phyloP scores from a whole-genome alignment of 805 yeast genomes.

The Hanseniaspora mollemarum region DNA sequence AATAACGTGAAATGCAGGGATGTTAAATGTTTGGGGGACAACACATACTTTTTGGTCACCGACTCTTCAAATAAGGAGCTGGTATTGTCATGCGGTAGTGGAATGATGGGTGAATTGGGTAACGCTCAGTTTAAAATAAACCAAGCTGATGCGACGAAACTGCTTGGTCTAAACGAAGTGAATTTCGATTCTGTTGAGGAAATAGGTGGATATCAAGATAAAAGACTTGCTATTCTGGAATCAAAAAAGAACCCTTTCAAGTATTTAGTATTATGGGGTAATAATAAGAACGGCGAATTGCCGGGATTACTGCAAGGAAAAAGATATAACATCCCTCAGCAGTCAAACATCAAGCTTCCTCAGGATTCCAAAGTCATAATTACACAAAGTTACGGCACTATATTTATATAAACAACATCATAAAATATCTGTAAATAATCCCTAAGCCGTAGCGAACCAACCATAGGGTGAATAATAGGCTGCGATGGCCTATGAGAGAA shows the following conservation, averaged over 20 bases:
- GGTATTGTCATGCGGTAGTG: conserved; percentile 66
- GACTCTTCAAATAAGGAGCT: conserved; percentile 23
- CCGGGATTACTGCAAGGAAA: conserved; percentile 44
- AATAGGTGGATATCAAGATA: conserved; percentile 37
- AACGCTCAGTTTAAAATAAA: conserved; percentile 64
- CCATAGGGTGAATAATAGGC: too few species aligned
- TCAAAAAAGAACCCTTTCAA: conserved; percentile 46
- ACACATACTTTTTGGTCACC: conserved; percentile 42
- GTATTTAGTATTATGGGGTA: conserved; percentile 64
- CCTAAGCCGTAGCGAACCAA: too few species aligned
- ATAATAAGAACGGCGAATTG: conserved; percentile 36
- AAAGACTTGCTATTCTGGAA: conserved; percentile 39
- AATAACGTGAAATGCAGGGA: conserved; percentile 37
- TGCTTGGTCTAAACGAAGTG: conserved; percentile 24
- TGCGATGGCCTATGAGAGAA: too few species aligned
- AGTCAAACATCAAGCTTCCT: conserved; percentile 1
- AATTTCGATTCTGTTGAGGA: conserved; percentile 31
- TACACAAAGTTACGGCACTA: conserved; percentile 7
- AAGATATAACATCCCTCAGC: conserved; percentile 27
- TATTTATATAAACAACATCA: neutral
- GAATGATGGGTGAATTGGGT: conserved; percentile 78
- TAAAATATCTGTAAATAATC: neutral
- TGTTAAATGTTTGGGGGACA: conserved; percentile 60
- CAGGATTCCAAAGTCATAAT: neutral
- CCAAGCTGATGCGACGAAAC: conserved; percentile 50